Evolutionary conservation across 1,284 basidiomycete species (phyloP).

Genomic region (Melampsora americana): DNA sequence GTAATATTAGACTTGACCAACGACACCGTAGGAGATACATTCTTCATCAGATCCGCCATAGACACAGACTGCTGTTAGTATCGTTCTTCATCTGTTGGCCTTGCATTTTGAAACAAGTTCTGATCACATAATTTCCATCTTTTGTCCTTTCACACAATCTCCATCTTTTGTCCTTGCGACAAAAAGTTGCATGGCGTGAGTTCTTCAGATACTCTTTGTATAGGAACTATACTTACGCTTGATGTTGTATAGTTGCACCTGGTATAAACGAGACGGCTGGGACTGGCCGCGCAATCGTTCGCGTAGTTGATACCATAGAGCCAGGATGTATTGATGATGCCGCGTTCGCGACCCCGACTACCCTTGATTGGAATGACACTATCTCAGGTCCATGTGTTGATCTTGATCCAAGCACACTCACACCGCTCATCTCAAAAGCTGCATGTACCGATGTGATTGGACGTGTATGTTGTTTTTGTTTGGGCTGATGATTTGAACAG

Average conservation of each 20-base stretch:
- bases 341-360: neutral
- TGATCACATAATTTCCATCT: no score
- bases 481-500: neutral
- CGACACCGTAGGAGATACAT: constrained; percentile 11
- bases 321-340: no score
- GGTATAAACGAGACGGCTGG: neutral
- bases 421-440: constrained; percentile 18
- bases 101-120: neutral
- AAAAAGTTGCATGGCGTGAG: neutral
- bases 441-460: constrained; percentile 35
- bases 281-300: neutral
- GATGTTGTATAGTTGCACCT: constrained; percentile 3
- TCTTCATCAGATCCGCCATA: constrained; percentile 29
- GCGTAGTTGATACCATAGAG: neutral
- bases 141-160: no score
- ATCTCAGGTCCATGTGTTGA: constrained; percentile 9
- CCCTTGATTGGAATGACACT: neutral
- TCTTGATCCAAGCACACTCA: constrained; percentile 24
- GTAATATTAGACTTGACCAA: constrained; percentile 19
- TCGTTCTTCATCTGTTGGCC: no score
- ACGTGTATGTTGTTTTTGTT: constrained; percentile 5
- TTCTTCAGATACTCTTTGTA: neutral
- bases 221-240: neutral
- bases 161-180: neutral
- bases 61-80: constrained; percentile 36